A percentile compares a stretch with the other conserved stretches of the same genome.
These are phyloP conservation scores for Pyrenophora seminiperda DNA, from an alignment of 2,329 filamentous ascomycete species.

Conservation along the genomic window DNA sequence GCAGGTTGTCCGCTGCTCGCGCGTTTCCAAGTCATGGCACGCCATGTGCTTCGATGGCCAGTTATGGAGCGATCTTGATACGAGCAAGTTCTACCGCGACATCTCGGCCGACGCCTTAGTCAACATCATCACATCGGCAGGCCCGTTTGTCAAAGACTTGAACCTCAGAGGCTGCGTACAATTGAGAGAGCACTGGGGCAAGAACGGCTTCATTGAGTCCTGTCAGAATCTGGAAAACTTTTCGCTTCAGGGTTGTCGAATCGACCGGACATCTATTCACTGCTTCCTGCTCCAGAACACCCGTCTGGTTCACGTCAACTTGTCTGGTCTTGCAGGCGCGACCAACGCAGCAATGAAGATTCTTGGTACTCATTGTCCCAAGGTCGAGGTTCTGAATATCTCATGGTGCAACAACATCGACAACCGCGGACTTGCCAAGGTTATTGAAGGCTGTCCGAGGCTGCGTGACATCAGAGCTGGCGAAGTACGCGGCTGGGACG, in stretches of 20 bases:
- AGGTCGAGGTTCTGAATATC: conserved; percentile 83
- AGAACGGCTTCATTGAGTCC: conserved; percentile 76
- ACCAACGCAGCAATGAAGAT: conserved; percentile 87
- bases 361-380: conserved; percentile 78
- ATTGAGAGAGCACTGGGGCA: conserved; percentile 78
- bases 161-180: conserved; percentile 93
- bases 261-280: conserved; percentile 77
- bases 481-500: conserved; percentile 80
- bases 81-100: conserved; percentile 82
- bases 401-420: conserved; percentile 93
- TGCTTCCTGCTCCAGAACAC: conserved; percentile 80
- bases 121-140: conserved; percentile 82
- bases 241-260: conserved; percentile 86
- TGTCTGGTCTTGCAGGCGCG: conserved; percentile 79
- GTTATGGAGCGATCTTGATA: conserved; percentile 83
- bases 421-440: conserved; percentile 71
- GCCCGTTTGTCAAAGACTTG: conserved; percentile 87
- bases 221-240: conserved; percentile 88
- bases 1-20: conserved; percentile 78
- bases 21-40: conserved; percentile 79
- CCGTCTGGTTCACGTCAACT: conserved; percentile 79
- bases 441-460: conserved; percentile 73
- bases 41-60: conserved; percentile 91
- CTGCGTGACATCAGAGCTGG: conserved; percentile 81
- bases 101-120: conserved; percentile 84